Evolutionary conservation across 257 asterid species (phyloP), one percentile per base, ranked within the genome.

Genomic region (Nicotiana benthamiana): DNA sequence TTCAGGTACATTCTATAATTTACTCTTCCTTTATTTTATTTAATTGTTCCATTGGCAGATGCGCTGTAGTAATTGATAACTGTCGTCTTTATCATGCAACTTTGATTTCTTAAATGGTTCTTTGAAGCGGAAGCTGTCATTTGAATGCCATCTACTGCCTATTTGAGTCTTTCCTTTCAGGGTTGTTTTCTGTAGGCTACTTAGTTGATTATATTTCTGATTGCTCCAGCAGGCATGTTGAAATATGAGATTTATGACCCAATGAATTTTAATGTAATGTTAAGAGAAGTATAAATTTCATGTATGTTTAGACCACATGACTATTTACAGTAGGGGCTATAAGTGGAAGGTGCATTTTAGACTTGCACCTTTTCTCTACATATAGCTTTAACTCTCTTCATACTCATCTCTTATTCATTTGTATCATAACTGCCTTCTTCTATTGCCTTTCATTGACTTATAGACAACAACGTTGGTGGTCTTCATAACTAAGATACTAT

Each of bases 1-100:
- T 88, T 93, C 75, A 93, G 97, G 98, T 94, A 86, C 27, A 62
- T 20, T 63, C n/a, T 46, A 46, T 26, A 32, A 40, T 46, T 28
- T 24, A n/a, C 57, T 26, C 34, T 43, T 43, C 24, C 40, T 67
- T 20, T 28, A 43, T 10, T 46, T 40, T 24, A 15, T 43, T 72
- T 72, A 46, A 28, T 43, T 66, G 27, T 68, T 52, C 12, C 51
- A 6, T 27, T 43, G 12, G 36, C 18, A 16, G 70, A 57, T 57
- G 80, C 13, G 2, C 36, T 77, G 22, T n/a, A 77, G 57, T 40
- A 18, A 77, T 40, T 12, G 22, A 57, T n/a, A 20, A 27, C 67
- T 18, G 70, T 34, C 12, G 15, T 24, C 54, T 32, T 5, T 70
- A 6, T 70, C 57, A 43, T 70, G 77, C 34, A 70, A 70, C 20